Conservation (phyloP, 129 eudicot genomes). For the Smallanthus sonchifolius region DNA sequence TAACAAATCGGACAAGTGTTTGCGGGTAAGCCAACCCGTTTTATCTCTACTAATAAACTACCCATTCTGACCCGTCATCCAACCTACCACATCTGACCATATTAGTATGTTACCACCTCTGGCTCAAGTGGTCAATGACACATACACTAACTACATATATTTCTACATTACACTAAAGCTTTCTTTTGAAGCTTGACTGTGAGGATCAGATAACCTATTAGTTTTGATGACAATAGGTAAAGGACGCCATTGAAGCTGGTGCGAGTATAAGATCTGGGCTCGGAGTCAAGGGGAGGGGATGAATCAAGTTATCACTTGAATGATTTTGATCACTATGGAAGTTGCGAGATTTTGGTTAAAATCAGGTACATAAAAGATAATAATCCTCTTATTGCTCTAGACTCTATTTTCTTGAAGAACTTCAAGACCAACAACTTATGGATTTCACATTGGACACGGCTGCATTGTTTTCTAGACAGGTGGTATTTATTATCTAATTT, state of each 20-base stretch:
- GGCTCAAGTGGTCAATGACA: neutral
- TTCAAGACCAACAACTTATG: conserved; percentile 10
- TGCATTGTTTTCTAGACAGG: neutral
- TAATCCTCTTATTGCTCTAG: conserved; percentile 17
- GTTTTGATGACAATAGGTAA: conserved; percentile 25
- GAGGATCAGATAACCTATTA: neutral
- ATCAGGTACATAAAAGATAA: conserved; percentile 16
- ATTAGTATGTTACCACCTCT: neutral
- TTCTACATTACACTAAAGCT: conserved; percentile 1
- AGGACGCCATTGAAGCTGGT: conserved; percentile 32
- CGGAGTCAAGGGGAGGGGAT: conserved; percentile 34
- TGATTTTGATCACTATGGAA: conserved; percentile 4
- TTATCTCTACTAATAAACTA: neutral
- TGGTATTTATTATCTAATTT: neutral
- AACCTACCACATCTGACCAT: neutral
- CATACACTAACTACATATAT: neutral
- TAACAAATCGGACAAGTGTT: neutral
- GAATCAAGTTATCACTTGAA: conserved; percentile 9
- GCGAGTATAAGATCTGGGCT: conserved; percentile 32
- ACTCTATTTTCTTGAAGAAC: neutral
- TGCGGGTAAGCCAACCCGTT: neutral
- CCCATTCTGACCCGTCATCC: neutral
- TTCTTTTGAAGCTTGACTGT: neutral
- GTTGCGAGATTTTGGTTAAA: conserved; percentile 17
- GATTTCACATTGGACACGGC: conserved; percentile 1